phyloP scores from a whole-genome alignment of 345 rosid genomes.

The Ricinus communis region DNA sequence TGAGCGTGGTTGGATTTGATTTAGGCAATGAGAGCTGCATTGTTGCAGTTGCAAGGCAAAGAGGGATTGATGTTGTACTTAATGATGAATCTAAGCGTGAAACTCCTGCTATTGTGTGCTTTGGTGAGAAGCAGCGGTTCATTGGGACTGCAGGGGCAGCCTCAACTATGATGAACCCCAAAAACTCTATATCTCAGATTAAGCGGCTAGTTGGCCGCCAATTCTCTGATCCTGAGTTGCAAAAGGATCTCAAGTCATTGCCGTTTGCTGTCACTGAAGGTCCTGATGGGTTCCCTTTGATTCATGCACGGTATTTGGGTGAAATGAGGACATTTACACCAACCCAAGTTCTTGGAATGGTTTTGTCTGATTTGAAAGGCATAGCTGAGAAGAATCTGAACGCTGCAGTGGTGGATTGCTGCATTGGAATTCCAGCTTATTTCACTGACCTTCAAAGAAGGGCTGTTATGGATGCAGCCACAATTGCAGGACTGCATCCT shows the following conservation, averaged over 20 bases:
- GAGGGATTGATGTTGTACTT: constrained; percentile 97
- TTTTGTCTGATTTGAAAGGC: constrained; percentile 70
- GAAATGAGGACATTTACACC: constrained; percentile 80
- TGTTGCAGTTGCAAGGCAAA: constrained; percentile 98
- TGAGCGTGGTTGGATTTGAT: constrained; percentile 99
- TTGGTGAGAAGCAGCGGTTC: constrained; percentile 94
- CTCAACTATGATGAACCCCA: constrained; percentile 91
- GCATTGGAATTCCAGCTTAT: constrained; percentile 91
- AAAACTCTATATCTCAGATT: constrained; percentile 82
- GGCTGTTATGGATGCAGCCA: constrained; percentile 92
- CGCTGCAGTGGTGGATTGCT: constrained; percentile 89
- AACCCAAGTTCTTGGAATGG: constrained; percentile 91
- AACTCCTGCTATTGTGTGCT: constrained; percentile 92
- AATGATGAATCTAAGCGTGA: constrained; percentile 98
- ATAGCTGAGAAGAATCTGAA: constrained; percentile 87
- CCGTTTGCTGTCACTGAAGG: constrained; percentile 77
- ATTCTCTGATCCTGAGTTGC: constrained; percentile 90
- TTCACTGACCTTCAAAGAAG: constrained; percentile 92
- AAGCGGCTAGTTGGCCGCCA: constrained; percentile 79
- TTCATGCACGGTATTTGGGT: constrained; percentile 80
- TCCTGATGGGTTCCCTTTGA: constrained; percentile 85
- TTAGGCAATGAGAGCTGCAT: constrained; percentile 92
- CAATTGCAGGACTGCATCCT: constrained; percentile 89
- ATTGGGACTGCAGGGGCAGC: constrained; percentile 99
- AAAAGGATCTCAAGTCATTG: constrained; percentile 70